These are phyloP conservation scores for Biancaea sappan DNA, from an alignment of 306 rosid species.

Conservation along the genomic window DNA sequence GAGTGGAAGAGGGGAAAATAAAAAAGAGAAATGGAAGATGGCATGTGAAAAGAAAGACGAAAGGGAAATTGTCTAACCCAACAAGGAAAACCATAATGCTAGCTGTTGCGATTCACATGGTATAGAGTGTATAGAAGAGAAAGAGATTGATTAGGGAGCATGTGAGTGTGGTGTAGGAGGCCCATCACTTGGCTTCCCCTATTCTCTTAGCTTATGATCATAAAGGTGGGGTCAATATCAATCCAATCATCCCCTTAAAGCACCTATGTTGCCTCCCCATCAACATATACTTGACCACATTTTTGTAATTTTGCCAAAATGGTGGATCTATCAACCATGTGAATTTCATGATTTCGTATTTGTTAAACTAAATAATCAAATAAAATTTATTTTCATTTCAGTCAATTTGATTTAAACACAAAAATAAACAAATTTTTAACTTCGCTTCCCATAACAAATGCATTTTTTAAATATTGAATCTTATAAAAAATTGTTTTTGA, in stretches of 20 bases:
- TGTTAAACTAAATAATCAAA: no score
- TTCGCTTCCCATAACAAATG: no score
- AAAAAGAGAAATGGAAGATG: background rate
- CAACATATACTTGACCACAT: no score
- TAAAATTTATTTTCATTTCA: no score
- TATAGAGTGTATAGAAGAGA: background rate
- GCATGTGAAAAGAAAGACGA: conserved; percentile 37
- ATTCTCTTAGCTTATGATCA: background rate
- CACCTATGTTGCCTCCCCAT: background rate
- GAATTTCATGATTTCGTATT: no score
- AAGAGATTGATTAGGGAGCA: conserved; percentile 27
- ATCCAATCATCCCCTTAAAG: background rate
- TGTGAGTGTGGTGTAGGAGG: conserved; percentile 20
- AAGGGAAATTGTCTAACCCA: conserved; percentile 42
- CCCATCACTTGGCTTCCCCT: background rate
- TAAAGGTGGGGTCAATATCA: background rate
- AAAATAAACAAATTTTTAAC: no score
- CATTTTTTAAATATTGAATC: no score
- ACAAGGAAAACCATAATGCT: conserved; percentile 39
- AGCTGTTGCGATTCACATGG: conserved; percentile 40
- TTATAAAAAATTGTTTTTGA: no score
- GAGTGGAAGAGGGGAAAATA: background rate
- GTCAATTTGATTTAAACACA: no score
- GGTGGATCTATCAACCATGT: no score
- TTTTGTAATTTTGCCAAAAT: no score